phyloP scores from a whole-genome alignment of 1,139 yeast species.

The Debaryomyces robertsiae region DNA sequence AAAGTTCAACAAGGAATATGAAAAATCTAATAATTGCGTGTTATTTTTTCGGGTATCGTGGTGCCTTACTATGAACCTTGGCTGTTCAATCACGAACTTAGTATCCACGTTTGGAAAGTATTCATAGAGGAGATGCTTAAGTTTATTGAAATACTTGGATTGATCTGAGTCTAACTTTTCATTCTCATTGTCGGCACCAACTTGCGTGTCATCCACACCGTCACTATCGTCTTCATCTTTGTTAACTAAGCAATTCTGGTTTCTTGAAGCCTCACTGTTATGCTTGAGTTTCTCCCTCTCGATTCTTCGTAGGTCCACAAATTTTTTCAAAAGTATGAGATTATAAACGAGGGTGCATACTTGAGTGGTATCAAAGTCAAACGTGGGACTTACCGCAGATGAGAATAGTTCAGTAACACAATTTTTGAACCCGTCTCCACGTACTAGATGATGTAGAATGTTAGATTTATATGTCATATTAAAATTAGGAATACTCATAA shows the following conservation, averaged over 20 bases:
- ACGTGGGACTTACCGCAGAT: constrained; percentile 50
- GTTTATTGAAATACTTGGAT: constrained; percentile 2
- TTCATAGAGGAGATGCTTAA: constrained; percentile 36
- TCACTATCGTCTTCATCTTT: constrained; percentile 4
- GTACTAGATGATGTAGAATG: constrained; percentile 39
- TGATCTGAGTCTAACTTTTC: neutral
- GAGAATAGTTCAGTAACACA: constrained; percentile 42
- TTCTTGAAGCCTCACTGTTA: neutral
- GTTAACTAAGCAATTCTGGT: constrained; percentile 6
- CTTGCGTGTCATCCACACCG: constrained; percentile 20
- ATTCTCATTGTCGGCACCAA: constrained; percentile 20
- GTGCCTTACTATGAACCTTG: constrained; percentile 40
- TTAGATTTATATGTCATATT: constrained; percentile 60
- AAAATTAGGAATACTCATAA: constrained; percentile 54
- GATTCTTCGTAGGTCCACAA: constrained; percentile 29
- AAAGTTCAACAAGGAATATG: constrained; percentile 42
- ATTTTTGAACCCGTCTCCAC: constrained; percentile 39
- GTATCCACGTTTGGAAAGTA: constrained; percentile 47
- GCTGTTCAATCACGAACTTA: constrained; percentile 47
- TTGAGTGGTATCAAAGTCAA: constrained; percentile 52
- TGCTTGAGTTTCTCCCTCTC: constrained; percentile 16
- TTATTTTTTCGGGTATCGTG: constrained; percentile 22
- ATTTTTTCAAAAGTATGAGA: constrained; percentile 34
- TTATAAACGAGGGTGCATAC: constrained; percentile 44
- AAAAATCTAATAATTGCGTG: constrained; percentile 34